Evolutionary conservation across 202 grass and related monocot species (phyloP).

Genomic region (Panicum hallii): DNA sequence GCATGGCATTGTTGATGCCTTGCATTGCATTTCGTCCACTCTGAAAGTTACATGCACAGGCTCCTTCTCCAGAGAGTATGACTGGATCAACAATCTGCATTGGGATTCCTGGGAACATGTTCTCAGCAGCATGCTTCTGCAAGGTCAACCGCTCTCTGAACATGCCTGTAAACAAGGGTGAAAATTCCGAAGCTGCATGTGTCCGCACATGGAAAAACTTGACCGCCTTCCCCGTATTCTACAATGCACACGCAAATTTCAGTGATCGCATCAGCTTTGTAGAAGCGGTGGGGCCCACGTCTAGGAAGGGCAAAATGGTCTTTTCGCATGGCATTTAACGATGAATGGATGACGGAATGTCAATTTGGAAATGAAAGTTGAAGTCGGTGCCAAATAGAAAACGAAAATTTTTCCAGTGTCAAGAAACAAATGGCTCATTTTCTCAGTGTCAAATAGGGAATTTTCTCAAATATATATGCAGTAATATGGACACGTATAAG

Average conservation of each 20-base stretch:
- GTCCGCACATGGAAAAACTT: slow-evolving; percentile 41
- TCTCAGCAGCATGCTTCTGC: slow-evolving; percentile 26
- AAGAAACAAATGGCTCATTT: too few relatives aligned
- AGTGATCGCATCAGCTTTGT: neutral
- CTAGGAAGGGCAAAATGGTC: too few relatives aligned
- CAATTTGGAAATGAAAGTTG: too few relatives aligned
- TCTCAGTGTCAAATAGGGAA: too few relatives aligned
- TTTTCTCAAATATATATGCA: too few relatives aligned
- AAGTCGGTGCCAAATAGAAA: too few relatives aligned
- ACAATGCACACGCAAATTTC: neutral
- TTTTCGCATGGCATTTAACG: too few relatives aligned
- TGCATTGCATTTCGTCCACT: neutral
- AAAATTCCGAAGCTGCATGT: slow-evolving; percentile 54
- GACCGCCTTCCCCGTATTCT: slow-evolving; percentile 53
- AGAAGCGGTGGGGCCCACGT: too few relatives aligned
- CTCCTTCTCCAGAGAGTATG: neutral
- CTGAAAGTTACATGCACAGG: neutral
- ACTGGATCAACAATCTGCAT: slow-evolving; percentile 43
- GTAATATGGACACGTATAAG: too few relatives aligned
- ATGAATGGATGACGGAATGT: too few relatives aligned
- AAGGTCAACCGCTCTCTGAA: slow-evolving; percentile 39
- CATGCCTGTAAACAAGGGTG: slow-evolving; percentile 55
- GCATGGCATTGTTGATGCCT: neutral
- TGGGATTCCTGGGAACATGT: slow-evolving; percentile 1
- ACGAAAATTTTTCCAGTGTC: too few relatives aligned